A percentile compares a stretch with the other conserved stretches of the same genome.
phyloP scores from a whole-genome alignment of 1,284 basidiomycete genomes.

The Trichosporon coremiiforme region DNA sequence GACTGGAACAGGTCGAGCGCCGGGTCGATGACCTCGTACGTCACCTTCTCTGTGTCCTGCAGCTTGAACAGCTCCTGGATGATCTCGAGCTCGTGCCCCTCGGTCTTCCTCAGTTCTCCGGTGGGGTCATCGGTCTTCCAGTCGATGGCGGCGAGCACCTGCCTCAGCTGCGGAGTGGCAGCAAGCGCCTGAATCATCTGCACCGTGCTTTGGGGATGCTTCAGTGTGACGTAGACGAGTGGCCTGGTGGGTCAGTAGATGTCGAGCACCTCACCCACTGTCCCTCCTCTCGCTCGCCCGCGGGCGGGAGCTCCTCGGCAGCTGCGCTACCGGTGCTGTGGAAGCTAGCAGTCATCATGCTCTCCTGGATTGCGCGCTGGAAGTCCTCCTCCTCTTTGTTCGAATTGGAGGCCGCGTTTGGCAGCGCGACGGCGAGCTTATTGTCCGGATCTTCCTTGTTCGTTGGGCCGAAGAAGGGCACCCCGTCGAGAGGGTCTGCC shows the following conservation, averaged over 20 bases:
- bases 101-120: conserved; percentile 7
- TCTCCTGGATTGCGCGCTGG: conserved; percentile 50
- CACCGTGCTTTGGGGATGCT: conserved; percentile 38
- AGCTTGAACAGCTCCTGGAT: conserved; percentile 18
- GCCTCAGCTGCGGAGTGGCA: conserved; percentile 47
- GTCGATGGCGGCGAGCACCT: conserved; percentile 26
- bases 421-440: conserved; percentile 38
- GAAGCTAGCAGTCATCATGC: conserved; percentile 52
- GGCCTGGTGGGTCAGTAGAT: conserved; percentile 24
- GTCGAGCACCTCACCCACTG: conserved; percentile 41
- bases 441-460: conserved; percentile 43
- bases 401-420: conserved; percentile 10
- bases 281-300: conserved; percentile 30
- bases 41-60: conserved; percentile 15
- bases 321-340: conserved; percentile 38
- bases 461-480: conserved; percentile 45
- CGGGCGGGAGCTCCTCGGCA: conserved; percentile 29
- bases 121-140: not conserved
- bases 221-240: conserved; percentile 21
- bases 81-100: not conserved
- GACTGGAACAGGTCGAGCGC: conserved; percentile 4
- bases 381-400: conserved; percentile 50
- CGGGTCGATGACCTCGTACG: conserved; percentile 22
- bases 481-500: conserved; percentile 20
- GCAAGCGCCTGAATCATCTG: conserved; percentile 45